Base-by-base conservation (phyloP, 202 grass and related monocot genomes). In the Thinopyrum obtusiflorum region DNA sequence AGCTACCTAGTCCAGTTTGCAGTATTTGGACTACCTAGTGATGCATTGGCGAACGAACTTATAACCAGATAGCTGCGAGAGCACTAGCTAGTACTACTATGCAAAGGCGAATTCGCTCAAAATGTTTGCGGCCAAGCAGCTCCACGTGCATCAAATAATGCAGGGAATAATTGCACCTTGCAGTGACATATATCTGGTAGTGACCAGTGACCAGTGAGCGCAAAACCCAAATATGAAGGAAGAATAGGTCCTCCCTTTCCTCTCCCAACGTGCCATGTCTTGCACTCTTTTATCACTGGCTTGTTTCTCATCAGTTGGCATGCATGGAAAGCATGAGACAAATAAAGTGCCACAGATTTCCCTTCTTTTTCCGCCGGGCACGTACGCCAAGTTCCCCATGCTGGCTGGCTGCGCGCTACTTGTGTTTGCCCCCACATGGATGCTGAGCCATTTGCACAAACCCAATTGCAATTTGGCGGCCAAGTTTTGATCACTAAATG, bases 371-470 rank as follows among this genome's bases (percentile, higher is more conserved):
- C 6, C 61, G 7, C 42, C 4, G 14, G 51, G 39, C 42, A 57
- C 18, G 29, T 40, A 49, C 47, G 39, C 55, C 81, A 29, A 49
- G 10, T 32, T 80, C 11, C 37, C 61, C 42, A 51, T 80, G 18
- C 61, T 67, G 27, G 26, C 61, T 7, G 61, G 37, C 40, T 5
- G 18, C 39, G 12, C 47, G 62, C 73, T 33, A 29, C 32, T 61
- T 37, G n/a, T 61, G 76, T 61, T 25, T 78, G 76, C 32, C 31
- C 55, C 33, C 53, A 78, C 55, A 61, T 78, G 53, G 76, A 39
- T 39, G 51, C 55, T 39, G 31, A 53, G 0, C 49, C 49, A 44
- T 72, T 14, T 72, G 21, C 40, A 47, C 13, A 73, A 27, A 26
- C 6, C 24, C 3, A 18, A 49, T 49, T 49, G 40, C 23, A 18